A percentile compares a stretch with the other conserved stretches of the same genome.
These are phyloP conservation scores for Xerocomus potaroensis DNA, from an alignment of 768 basidiomycete genomes.

Conservation along the genomic window DNA sequence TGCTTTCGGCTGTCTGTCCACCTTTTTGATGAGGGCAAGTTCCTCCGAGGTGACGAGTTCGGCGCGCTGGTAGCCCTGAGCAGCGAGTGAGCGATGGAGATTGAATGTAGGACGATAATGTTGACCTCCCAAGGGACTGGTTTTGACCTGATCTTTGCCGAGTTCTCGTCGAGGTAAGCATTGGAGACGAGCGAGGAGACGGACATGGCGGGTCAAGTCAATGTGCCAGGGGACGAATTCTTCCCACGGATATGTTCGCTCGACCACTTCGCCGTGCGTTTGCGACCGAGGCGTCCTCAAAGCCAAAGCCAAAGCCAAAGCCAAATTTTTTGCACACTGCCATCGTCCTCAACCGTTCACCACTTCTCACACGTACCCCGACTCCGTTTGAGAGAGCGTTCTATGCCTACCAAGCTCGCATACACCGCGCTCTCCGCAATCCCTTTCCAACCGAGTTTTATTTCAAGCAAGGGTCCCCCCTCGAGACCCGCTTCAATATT, in stretches of 20 bases:
- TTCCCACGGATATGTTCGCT: slow-evolving; percentile 31
- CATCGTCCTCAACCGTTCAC: slow-evolving; percentile 75
- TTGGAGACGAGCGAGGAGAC: slow-evolving; percentile 76
- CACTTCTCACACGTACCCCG: slow-evolving; percentile 67
- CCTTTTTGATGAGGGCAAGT: slow-evolving; percentile 81
- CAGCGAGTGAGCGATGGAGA: slow-evolving; percentile 9
- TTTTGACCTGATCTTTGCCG: slow-evolving; percentile 84
- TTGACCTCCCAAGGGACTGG: slow-evolving; percentile 95
- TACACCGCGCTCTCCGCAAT: slow-evolving; percentile 81
- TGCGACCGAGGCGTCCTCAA: slow-evolving; percentile 44
- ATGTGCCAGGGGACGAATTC: no score
- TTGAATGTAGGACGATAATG: not conserved
- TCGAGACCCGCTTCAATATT: slow-evolving; percentile 74
- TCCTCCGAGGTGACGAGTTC: slow-evolving; percentile 87
- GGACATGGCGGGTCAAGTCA: slow-evolving; percentile 46
- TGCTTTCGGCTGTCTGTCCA: slow-evolving; percentile 74
- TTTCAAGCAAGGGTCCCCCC: slow-evolving; percentile 86
- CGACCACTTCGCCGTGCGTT: slow-evolving; percentile 33
- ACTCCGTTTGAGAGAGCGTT: slow-evolving; percentile 76
- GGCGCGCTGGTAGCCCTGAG: slow-evolving; percentile 91
- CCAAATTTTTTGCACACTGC: slow-evolving; percentile 58
- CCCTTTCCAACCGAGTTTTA: slow-evolving; percentile 90
- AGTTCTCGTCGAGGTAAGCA: slow-evolving; percentile 80
- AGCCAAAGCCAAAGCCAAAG: no score
- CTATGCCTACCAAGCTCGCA: slow-evolving; percentile 77